Evolutionary conservation across 495 filamentous ascomycete species (phyloP).

Genomic region (Pyrenula aspistea): DNA sequence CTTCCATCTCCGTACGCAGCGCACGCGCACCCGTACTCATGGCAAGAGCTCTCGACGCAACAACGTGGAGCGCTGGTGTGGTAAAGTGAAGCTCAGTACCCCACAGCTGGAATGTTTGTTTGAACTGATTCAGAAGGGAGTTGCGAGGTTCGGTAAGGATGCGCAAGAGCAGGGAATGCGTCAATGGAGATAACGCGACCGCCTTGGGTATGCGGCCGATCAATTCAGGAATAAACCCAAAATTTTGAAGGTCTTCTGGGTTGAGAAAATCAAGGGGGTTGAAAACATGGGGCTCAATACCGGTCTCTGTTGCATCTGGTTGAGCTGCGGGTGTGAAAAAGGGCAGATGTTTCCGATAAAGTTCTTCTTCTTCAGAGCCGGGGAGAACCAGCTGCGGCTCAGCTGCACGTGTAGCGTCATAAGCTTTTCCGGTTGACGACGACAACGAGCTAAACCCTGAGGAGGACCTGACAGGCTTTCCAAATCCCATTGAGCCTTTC

Average conservation of each 20-base stretch:
- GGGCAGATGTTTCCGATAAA: constrained; percentile 58
- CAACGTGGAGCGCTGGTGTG: constrained; percentile 58
- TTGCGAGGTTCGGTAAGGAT: constrained; percentile 91
- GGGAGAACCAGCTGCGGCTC: constrained; percentile 34
- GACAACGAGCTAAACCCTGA: constrained; percentile 8
- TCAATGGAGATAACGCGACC: constrained; percentile 70
- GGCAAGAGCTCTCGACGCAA: constrained; percentile 57
- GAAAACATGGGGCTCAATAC: constrained; percentile 37
- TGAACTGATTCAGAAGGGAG: constrained; percentile 75
- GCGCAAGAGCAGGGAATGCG: constrained; percentile 64
- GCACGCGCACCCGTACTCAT: constrained; percentile 86
- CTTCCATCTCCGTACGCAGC: constrained; percentile 80
- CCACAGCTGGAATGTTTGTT: constrained; percentile 69
- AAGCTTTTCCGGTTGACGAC: constrained; percentile 9
- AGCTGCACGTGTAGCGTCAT: constrained; percentile 14
- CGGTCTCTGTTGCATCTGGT: constrained; percentile 5
- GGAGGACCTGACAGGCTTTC: constrained; percentile 56
- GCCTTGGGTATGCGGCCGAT: constrained; percentile 80
- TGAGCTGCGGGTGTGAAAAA: constrained; percentile 41
- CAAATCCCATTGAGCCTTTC: constrained; percentile 85
- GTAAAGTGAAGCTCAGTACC: constrained; percentile 79
- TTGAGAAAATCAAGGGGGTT: constrained; percentile 74
- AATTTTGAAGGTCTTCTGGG: constrained; percentile 75
- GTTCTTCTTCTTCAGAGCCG: constrained; percentile 41
- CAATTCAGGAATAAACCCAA: constrained; percentile 93